Evolutionary conservation across 768 basidiomycete genomes (phyloP).

Genomic region (Mycena rebaudengoi): DNA sequence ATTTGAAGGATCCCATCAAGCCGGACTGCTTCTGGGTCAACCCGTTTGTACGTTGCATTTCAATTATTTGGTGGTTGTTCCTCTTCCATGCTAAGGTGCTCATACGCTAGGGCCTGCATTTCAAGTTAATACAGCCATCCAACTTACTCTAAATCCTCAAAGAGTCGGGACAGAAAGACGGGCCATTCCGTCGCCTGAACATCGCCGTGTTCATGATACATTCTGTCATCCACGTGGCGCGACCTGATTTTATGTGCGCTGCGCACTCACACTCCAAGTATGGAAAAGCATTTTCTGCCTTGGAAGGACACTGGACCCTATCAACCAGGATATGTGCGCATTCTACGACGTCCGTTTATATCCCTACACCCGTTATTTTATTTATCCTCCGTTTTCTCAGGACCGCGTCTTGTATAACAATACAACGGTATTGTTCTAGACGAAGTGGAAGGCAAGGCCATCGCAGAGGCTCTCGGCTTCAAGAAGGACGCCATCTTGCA

Average conservation of each 20-base stretch:
- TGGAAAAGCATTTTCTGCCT: constrained; percentile 61
- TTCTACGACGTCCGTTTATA: constrained; percentile 44
- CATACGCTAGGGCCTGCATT: constrained; percentile 51
- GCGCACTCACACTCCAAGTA: constrained; percentile 58
- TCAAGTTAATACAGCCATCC: constrained; percentile 51
- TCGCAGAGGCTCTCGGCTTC: constrained; percentile 50
- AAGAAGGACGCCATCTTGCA: constrained; percentile 54
- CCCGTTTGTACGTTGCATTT: constrained; percentile 44
- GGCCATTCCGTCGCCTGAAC: constrained; percentile 34
- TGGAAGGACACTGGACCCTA: constrained; percentile 50
- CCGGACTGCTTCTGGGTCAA: constrained; percentile 59
- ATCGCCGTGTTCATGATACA: constrained; percentile 48
- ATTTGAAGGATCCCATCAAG: constrained; percentile 47
- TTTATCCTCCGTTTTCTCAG: background rate
- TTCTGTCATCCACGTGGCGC: constrained; percentile 52
- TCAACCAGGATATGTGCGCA: constrained; percentile 53
- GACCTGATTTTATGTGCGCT: constrained; percentile 56
- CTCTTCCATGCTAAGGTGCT: background rate
- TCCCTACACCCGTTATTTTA: background rate
- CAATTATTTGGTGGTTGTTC: no score
- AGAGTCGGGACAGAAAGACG: constrained; percentile 33
- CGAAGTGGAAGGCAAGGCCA: constrained; percentile 52
- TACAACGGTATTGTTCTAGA: constrained; percentile 61
- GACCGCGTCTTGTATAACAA: constrained; percentile 53
- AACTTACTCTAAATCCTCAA: constrained; percentile 47